Base-by-base conservation (phyloP, 306 rosid species). In the Abrus pulchellus region DNA sequence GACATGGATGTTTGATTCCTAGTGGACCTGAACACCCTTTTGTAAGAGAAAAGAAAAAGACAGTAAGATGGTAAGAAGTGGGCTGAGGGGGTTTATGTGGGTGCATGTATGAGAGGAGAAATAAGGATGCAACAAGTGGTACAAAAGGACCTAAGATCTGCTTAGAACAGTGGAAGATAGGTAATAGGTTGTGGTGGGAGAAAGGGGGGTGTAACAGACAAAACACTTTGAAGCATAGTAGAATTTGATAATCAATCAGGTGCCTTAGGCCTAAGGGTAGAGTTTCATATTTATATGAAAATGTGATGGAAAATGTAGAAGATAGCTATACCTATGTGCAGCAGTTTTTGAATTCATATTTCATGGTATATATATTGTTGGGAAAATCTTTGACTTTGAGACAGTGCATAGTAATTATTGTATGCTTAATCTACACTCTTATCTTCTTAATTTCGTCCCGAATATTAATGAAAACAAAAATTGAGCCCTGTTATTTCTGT, bases 401-500 rank as follows among this genome's bases (percentile, higher is more conserved):
- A 61, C 9, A 29, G 27, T 69, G 63, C 73, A 53, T 47, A 66
- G 41, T 2, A 38, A 20, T 20, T 20, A 41, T 66, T 3, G 13
- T 41, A 0, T 74, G 60, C 44, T 61, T 36, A 59, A 49, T 67
- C 54, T 67, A 43, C 60, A 11, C 20, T 20, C 28, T 65, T 76
- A 10, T 28, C 65, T 71, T 57, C 56, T 66, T 53, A 54, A 10
- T 20, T 20, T 20, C 20, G 27, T 72, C 70, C 68, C 29, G 50
- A 34, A 30, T 60, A 59, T 50, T 53, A 32, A 43, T 45, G 34
- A 74, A 32, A 27, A 8, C 3, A 50, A 67, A 47, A 43, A 20
- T 20, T 75, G 81, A 68, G 38, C 36, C 56, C n/a, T 90, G 62
- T 77, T 72, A 81, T 77, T 63, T 64, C 71, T 86, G 12, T 75